Evolutionary conservation across 2,329 filamentous ascomycete genomes (phyloP), one percentile per base, ranked within the genome.

Genomic region (Volutella citrinella): DNA sequence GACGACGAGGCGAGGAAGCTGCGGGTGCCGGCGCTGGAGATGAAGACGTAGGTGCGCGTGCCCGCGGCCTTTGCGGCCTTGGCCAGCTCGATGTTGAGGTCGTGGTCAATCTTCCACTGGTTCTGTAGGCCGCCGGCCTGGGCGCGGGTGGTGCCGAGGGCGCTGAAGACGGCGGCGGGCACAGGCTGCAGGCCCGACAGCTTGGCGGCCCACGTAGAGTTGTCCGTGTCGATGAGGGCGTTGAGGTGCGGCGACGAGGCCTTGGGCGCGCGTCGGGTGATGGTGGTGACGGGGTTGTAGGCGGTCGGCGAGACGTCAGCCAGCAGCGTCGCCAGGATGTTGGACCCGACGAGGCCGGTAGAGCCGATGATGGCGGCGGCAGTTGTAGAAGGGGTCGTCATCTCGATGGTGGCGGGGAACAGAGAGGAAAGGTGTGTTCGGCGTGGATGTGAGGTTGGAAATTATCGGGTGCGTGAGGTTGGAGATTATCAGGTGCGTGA

Each of bases 101-200:
- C 88, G 56, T 89, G 78, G 65, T 96, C 91, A 45, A 96, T 86
- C 56, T 86, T 85, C 66, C 87, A 84, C 65, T 96, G 91, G 42
- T 82, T 80, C 18, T 80, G 82, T 46, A 95, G 66, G 37, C 84
- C 72, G 42, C 90, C 90, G 1, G 88, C 89, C 10, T 73, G 71
- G 0, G 70, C 83, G 30, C 80, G 78, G 1, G 90, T 96, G 4
- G 88, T 95, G 38, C 83, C 91, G 2, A 96, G 74, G 2, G 78
- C 78, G 3, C 85, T 89, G 65, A 91, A 80, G 65, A 93, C 82
- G 45, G 84, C 68, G 2, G 68, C 58, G 0, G 85, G 80, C 0
- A 69, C 43, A 1, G 81, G 76, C 0, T 65, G 55, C 27, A 84
- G 63, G 20, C 67, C 61, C 7, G 69, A 55, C 30, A 93, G 72